Base-by-base conservation (phyloP, 345 rosid genomes). In the Eucalyptus lansdowneana region DNA sequence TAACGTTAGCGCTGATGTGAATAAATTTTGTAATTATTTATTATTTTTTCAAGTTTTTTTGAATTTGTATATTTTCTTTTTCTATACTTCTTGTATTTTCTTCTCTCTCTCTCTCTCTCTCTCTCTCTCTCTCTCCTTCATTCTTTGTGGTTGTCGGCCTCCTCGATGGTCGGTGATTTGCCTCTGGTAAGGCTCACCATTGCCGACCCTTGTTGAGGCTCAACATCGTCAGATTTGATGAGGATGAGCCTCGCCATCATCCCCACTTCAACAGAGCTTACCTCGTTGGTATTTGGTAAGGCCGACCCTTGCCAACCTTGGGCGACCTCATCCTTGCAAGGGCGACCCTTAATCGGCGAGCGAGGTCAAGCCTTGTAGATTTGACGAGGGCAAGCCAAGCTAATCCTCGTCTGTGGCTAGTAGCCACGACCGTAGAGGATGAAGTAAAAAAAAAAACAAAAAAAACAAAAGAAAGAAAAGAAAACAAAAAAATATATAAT, bases 1-100 rank as follows among this genome's bases (percentile, higher is more conserved):
- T 53, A 53, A 1, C 5, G 2, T 53, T 8, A 53, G 9, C 0
- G 0, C 10, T 3, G 0, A 53, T 1, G 1, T 53, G 24, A 53
- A 51, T 51, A 51, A 8, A 8, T 8, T 53, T 53, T 53, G 25
- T 8, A 53, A 53, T 53, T 21, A 21, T 3, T 3, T 51, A 51
- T 51, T 51, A 56, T 24, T 24, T 24, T 22, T 56, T 56, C 5
- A 21, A 19, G 25, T 19, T 56, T 56, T 10, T 56, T 10, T 22
- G 6, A 56, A 56, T 22, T 56, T 56, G 25, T 56, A 24, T 56
- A 24, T 56, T 56, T 56, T 21, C 27, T 22, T 56, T 22, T 56
- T 22, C 25, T 56, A 21, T 56, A 21, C 4, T 9, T 56, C 62
- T 56, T 0, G 13, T 56, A 22, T 22, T 21, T 2, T 4, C 50